Percentiles rank a stretch among this genome's conserved stretches.
Conservation (phyloP, 1,284 basidiomycete genomes). For the Rhodotorula sp. region DNA sequence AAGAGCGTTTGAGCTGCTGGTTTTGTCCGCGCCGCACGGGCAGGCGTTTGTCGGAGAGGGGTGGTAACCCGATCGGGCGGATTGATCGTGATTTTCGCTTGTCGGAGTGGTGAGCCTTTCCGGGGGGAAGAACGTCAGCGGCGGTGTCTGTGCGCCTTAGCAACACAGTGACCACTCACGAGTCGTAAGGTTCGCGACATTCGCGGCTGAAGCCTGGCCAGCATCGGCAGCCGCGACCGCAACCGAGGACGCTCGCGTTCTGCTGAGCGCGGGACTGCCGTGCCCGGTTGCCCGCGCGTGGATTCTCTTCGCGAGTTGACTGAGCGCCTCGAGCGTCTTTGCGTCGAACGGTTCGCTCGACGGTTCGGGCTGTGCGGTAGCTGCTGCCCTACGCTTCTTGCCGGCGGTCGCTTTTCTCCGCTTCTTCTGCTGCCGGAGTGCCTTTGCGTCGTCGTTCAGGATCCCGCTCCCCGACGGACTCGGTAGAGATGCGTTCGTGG, state of each 20-base stretch:
- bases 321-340: conserved; percentile 15
- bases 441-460: neutral
- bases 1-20: neutral
- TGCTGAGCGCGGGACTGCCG: neutral
- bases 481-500: conserved; percentile 6
- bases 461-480: conserved; percentile 6
- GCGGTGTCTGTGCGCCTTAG: no score
- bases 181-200: fast-evolving
- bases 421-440: conserved; percentile 15
- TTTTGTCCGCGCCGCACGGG: neutral
- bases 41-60: neutral
- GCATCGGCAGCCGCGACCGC: no score
- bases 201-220: neutral
- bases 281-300: conserved; percentile 7
- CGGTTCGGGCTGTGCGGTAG: neutral
- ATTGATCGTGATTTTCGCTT: neutral
- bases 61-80: neutral
- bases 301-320: conserved; percentile 15
- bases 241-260: neutral
- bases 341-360: conserved; percentile 20
- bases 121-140: no score
- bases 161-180: neutral
- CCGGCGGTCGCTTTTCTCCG: neutral
- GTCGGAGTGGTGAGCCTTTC: conserved; percentile 8
- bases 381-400: neutral